Percentiles rank a stretch among this genome's conserved stretches.
These are phyloP conservation scores for Aspergillus sp. DNA, from an alignment of 2,329 filamentous ascomycete genomes.

Conservation along the genomic window DNA sequence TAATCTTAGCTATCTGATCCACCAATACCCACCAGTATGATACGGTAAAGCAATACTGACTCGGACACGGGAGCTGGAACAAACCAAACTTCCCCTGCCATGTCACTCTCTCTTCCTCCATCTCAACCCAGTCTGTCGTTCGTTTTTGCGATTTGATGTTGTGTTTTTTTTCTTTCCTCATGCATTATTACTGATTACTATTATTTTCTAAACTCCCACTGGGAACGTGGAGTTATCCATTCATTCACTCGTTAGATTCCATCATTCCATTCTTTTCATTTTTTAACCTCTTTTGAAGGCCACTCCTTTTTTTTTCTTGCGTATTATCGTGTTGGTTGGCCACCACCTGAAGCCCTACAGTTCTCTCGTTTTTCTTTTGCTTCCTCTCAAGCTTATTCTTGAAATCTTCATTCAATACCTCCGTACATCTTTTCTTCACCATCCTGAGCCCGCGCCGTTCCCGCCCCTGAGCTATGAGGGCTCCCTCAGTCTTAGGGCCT, in stretches of 20 bases:
- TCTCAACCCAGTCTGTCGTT: slow-evolving; percentile 16
- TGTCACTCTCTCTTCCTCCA: slow-evolving; percentile 22
- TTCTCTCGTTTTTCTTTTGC: no score
- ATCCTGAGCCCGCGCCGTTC: slow-evolving; percentile 18
- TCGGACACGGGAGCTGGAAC: no score
- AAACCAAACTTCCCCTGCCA: slow-evolving; percentile 11
- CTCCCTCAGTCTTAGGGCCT: slow-evolving; percentile 40
- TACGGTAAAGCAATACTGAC: no score
- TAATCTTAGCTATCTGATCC: no score
- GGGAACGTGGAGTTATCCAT: not conserved
- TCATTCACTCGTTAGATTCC: slow-evolving; percentile 8
- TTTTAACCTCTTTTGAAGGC: slow-evolving; percentile 10
- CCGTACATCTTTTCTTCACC: no score
- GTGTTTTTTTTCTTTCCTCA: slow-evolving; percentile 11
- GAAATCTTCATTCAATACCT: no score
- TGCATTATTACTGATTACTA: not conserved
- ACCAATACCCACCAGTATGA: no score
- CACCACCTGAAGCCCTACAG: no score
- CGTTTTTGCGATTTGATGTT: slow-evolving; percentile 5
- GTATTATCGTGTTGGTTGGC: no score
- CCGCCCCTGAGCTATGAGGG: slow-evolving; percentile 37
- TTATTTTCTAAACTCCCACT: not conserved
- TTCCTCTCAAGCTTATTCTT: no score
- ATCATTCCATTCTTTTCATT: slow-evolving; percentile 10
- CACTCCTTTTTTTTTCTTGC: slow-evolving; percentile 7